Percentiles rank a stretch among this genome's conserved stretches.
phyloP scores from a whole-genome alignment of 106 monocot genomes.

The Agapanthus africanus region DNA sequence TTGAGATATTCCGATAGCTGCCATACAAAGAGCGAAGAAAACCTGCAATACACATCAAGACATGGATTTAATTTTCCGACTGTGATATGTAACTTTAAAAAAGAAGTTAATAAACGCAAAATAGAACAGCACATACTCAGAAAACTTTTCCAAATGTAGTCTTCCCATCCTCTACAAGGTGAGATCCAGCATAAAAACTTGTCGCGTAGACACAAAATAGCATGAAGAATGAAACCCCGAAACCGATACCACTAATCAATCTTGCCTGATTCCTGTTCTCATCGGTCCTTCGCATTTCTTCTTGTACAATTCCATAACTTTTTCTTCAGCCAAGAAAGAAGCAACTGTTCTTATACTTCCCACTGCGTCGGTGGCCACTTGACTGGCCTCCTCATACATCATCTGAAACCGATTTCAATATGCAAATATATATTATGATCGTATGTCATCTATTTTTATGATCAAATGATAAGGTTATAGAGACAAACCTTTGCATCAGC shows the following conservation, averaged over 20 bases:
- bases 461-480: too few species aligned
- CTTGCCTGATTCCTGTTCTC: slow-evolving; percentile 25
- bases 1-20: slow-evolving; percentile 37
- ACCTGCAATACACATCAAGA: slow-evolving; percentile 21
- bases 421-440: not conserved
- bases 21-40: slow-evolving; percentile 38
- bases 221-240: slow-evolving; percentile 28
- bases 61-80: not conserved
- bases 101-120: not conserved
- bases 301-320: slow-evolving; percentile 30
- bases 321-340: slow-evolving; percentile 42
- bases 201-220: slow-evolving; percentile 21
- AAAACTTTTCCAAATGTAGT: slow-evolving; percentile 52
- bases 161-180: slow-evolving; percentile 40
- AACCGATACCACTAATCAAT: slow-evolving; percentile 31
- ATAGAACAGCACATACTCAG: slow-evolving; percentile 19
- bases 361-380: slow-evolving; percentile 38
- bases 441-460: too few species aligned
- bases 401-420: slow-evolving; percentile 13
- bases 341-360: slow-evolving; percentile 26
- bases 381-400: slow-evolving; percentile 72
- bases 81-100: too few species aligned
- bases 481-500: slow-evolving; percentile 30
- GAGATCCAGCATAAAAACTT: slow-evolving; percentile 33
- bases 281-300: slow-evolving; percentile 38